Evolutionary conservation across 257 asterid genomes (phyloP).

Genomic region (Ilex asprella): DNA sequence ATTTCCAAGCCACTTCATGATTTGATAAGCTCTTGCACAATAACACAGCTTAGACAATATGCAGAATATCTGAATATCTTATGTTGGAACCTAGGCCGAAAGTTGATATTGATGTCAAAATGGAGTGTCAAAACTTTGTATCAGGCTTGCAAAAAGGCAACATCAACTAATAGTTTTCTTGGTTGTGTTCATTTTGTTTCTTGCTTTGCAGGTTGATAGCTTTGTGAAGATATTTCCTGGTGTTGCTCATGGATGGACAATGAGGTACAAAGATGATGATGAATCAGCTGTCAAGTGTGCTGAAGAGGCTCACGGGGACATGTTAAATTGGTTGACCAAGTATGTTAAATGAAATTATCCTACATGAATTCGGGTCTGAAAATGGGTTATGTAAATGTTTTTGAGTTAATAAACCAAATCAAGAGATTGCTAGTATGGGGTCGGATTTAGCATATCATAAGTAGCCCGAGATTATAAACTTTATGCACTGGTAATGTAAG

Average conservation of each 20-base stretch:
- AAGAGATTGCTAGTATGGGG: too few species aligned
- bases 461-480: too few species aligned
- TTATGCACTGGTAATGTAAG: too few species aligned
- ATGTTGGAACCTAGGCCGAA: background rate
- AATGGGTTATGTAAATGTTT: too few species aligned
- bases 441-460: too few species aligned
- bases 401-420: too few species aligned
- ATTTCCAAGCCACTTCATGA: too few species aligned
- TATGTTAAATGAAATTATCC: constrained; percentile 24
- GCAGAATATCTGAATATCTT: background rate
- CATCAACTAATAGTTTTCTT: background rate
- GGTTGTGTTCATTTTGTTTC: background rate
- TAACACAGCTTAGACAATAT: background rate
- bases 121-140: background rate
- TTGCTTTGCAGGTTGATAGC: constrained; percentile 45
- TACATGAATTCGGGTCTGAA: too few species aligned
- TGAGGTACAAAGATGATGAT: constrained; percentile 36
- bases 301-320: constrained; percentile 50
- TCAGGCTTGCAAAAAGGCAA: background rate
- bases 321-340: constrained; percentile 49
- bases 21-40: too few species aligned
- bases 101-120: too few species aligned
- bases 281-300: constrained; percentile 46
- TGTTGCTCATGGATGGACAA: constrained; percentile 60
- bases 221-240: constrained; percentile 62